These are phyloP conservation scores for Lentinus tigrinus DNA, from an alignment of 768 basidiomycete species.

Conservation along the genomic window DNA sequence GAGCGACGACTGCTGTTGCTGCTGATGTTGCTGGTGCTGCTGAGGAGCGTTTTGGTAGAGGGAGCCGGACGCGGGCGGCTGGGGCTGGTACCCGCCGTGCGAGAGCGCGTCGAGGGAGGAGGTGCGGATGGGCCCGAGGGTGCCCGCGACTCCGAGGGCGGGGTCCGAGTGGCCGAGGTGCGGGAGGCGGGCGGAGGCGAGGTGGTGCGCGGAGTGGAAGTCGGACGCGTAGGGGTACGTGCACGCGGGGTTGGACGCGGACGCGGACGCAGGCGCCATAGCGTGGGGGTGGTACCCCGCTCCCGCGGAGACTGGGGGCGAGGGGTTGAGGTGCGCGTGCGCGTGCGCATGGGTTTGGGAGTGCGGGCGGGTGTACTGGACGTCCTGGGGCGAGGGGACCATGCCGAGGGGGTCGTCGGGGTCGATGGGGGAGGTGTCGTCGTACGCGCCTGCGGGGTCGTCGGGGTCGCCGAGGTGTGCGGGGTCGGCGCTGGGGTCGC, in stretches of 20 bases:
- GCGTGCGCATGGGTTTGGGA: conserved; percentile 16
- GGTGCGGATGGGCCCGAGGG: conserved; percentile 6
- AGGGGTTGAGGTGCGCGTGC: conserved; percentile 5
- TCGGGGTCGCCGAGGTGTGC: conserved; percentile 31
- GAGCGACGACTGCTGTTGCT: neutral
- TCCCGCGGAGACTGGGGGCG: too few species aligned
- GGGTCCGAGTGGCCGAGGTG: conserved; percentile 3
- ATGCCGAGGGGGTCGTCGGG: conserved; percentile 21
- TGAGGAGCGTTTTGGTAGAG: conserved; percentile 3
- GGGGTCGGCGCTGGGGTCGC: conserved; percentile 33
- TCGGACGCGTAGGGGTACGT: conserved; percentile 14
- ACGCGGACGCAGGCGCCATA: too few species aligned
- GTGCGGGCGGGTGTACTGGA: conserved; percentile 24
- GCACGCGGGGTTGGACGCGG: conserved; percentile 7
- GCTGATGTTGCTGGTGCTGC: too few species aligned
- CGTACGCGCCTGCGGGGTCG: conserved; percentile 34
- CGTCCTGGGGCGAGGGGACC: conserved; percentile 20
- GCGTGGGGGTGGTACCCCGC: too few species aligned
- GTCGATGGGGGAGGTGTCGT: conserved; percentile 43
- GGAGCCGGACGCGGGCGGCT: neutral
- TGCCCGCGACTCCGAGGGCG: conserved; percentile 1
- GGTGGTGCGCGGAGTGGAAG: conserved; percentile 3
- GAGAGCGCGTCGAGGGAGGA: neutral
- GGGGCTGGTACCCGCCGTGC: neutral
- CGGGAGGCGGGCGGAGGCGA: neutral